A percentile compares a stretch with the other conserved stretches of the same genome.
phyloP scores from a whole-genome alignment of 345 rosid genomes.

The Cardamine chenopodiifolia region DNA sequence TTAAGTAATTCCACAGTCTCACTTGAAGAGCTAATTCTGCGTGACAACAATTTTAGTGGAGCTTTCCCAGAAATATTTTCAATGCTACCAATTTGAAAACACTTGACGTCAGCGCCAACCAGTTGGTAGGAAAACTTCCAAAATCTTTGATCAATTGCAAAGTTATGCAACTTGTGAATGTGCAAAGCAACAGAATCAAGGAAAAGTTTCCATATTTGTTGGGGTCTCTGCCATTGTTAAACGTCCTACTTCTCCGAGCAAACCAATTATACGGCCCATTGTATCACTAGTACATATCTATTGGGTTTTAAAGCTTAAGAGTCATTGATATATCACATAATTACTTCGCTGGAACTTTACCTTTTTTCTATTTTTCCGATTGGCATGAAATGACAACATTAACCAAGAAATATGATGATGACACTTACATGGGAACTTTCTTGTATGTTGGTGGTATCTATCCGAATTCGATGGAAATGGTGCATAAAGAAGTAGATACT shows the following conservation, averaged over 20 bases:
- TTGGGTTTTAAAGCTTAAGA: slow-evolving; percentile 37
- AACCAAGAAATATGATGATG: rapidly evolving
- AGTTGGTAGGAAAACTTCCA: slow-evolving; percentile 35
- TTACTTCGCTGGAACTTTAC: slow-evolving; percentile 16
- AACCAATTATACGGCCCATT: slow-evolving; percentile 43
- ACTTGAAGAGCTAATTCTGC: not conserved
- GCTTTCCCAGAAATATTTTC: not conserved
- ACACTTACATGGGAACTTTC: too few relatives aligned
- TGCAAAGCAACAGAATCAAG: slow-evolving; percentile 39
- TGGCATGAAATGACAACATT: not conserved
- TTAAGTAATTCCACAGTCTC: not conserved
- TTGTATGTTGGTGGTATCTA: rapidly evolving
- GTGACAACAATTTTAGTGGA: slow-evolving; percentile 26
- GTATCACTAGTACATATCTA: not conserved
- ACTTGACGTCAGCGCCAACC: slow-evolving; percentile 15
- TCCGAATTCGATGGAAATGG: not conserved
- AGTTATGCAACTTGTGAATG: slow-evolving; percentile 35
- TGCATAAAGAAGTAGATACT: not conserved
- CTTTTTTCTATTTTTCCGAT: not conserved
- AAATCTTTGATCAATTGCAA: slow-evolving; percentile 37
- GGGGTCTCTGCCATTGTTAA: slow-evolving; percentile 19
- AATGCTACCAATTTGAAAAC: rapidly evolving
- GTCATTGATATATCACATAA: slow-evolving; percentile 49
- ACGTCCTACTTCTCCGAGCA: slow-evolving; percentile 41
- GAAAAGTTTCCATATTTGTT: slow-evolving; percentile 51